These are phyloP conservation scores for Candida andamanensis DNA, from an alignment of 805 yeast species.

Conservation along the genomic window DNA sequence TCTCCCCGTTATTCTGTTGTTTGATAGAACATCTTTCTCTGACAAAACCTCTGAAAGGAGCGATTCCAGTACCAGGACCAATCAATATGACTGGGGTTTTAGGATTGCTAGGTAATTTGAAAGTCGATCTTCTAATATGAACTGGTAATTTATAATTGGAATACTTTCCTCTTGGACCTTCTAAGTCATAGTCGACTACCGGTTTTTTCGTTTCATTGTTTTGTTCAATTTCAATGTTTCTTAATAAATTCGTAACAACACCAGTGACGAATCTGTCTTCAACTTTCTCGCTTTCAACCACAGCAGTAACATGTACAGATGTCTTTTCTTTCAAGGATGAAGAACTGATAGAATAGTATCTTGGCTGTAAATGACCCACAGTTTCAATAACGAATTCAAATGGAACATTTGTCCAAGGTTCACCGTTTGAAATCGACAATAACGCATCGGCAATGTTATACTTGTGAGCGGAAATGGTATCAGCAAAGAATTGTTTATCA, in stretches of 20 bases:
- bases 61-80: conserved; percentile 99
- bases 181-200: conserved; percentile 58
- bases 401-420: conserved; percentile 73
- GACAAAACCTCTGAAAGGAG: conserved; percentile 94
- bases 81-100: conserved; percentile 81
- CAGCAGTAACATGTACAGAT: conserved; percentile 80
- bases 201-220: conserved; percentile 43
- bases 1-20: conserved; percentile 22
- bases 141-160: conserved; percentile 67
- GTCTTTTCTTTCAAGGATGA: conserved; percentile 75
- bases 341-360: conserved; percentile 94
- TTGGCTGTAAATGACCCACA: conserved; percentile 78
- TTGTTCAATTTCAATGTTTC: conserved; percentile 60
- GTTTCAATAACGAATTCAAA: conserved; percentile 81
- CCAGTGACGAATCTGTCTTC: conserved; percentile 52
- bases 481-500: conserved; percentile 65
- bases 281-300: conserved; percentile 63
- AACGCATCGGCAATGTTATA: conserved; percentile 76
- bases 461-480: conserved; percentile 54
- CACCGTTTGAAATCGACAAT: conserved; percentile 53
- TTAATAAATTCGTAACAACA: conserved; percentile 85
- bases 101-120: conserved; percentile 86
- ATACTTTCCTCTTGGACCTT: conserved; percentile 74
- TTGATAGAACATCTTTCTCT: conserved; percentile 72
- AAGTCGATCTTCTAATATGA: conserved; percentile 91